phyloP scores from a whole-genome alignment of 1,139 yeast species.

The Debaryomyces robertsiae region DNA sequence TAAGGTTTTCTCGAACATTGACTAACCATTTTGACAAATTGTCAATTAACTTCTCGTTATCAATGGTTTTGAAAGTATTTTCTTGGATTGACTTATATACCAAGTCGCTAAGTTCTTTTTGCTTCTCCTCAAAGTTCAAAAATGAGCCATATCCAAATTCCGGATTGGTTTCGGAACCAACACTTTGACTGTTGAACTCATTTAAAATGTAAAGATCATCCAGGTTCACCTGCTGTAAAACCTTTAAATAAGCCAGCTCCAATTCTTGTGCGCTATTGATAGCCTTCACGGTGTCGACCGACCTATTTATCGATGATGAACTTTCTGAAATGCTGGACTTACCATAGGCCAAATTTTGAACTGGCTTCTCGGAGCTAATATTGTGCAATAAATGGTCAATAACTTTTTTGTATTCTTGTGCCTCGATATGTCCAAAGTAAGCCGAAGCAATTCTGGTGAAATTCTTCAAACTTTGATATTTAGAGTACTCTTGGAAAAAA shows the following conservation, averaged over 20 bases:
- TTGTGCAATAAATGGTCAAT: slow-evolving; percentile 56
- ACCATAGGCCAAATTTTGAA: slow-evolving; percentile 68
- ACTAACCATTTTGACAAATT: slow-evolving; percentile 72
- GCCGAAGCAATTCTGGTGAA: slow-evolving; percentile 61
- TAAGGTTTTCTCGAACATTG: slow-evolving; percentile 32
- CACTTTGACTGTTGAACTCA: slow-evolving; percentile 39
- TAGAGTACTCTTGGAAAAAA: slow-evolving; percentile 63
- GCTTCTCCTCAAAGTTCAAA: slow-evolving; percentile 57
- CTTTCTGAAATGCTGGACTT: slow-evolving; percentile 33
- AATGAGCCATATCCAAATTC: slow-evolving; percentile 87
- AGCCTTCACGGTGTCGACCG: slow-evolving; percentile 33
- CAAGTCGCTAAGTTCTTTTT: slow-evolving; percentile 46
- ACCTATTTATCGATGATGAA: slow-evolving; percentile 28
- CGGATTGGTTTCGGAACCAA: slow-evolving; percentile 59
- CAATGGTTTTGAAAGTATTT: slow-evolving; percentile 48
- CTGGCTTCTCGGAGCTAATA: slow-evolving; percentile 53
- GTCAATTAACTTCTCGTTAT: slow-evolving; percentile 53
- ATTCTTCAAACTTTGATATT: slow-evolving; percentile 46
- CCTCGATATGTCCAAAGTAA: slow-evolving; percentile 52
- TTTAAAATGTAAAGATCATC: slow-evolving; percentile 60
- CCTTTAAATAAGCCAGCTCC: slow-evolving; percentile 79
- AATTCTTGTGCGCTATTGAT: slow-evolving; percentile 50
- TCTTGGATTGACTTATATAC: slow-evolving; percentile 55
- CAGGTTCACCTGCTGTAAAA: slow-evolving; percentile 66
- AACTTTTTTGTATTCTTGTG: slow-evolving; percentile 46